phyloP scores from a whole-genome alignment of 352 stramenopile genomes.

The Globisporangium uncinulatum region DNA sequence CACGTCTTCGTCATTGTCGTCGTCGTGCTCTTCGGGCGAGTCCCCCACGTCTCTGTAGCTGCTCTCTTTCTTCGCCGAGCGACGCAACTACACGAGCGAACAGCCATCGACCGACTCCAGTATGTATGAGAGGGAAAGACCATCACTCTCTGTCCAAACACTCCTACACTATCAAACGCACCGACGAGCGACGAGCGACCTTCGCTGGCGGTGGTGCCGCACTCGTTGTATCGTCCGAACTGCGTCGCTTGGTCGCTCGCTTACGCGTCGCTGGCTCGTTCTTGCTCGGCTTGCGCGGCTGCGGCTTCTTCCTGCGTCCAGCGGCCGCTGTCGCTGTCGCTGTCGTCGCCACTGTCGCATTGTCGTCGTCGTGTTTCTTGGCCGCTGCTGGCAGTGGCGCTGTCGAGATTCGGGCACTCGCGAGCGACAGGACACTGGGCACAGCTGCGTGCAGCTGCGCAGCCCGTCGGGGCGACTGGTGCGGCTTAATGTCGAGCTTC shows the following conservation, averaged over 20 bases:
- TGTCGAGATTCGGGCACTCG: slow-evolving; percentile 14
- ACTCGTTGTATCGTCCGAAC: slow-evolving; percentile 7
- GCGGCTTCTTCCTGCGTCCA: neutral
- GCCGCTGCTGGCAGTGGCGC: slow-evolving; percentile 13
- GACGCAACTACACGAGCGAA: slow-evolving; percentile 21
- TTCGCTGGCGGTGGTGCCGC: slow-evolving; percentile 5
- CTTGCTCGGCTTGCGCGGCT: slow-evolving; percentile 1
- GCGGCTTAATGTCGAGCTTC: slow-evolving; percentile 72
- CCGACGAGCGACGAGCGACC: slow-evolving; percentile 20
- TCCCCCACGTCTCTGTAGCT: slow-evolving; percentile 30
- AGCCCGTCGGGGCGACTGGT: slow-evolving; percentile 60
- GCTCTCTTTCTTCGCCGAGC: slow-evolving; percentile 38
- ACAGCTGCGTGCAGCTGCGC: slow-evolving; percentile 19
- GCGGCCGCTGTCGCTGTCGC: neutral
- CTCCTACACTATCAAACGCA: slow-evolving; percentile 4
- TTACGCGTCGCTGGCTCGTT: slow-evolving; percentile 12
- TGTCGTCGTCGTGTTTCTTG: slow-evolving; percentile 16
- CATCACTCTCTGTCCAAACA: no score
- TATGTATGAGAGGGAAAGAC: no score
- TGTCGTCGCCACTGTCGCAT: neutral
- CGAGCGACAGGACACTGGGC: slow-evolving; percentile 4
- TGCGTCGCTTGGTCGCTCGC: slow-evolving; percentile 23
- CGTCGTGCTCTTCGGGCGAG: slow-evolving; percentile 30
- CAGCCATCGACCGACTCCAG: neutral
- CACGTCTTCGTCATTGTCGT: slow-evolving; percentile 34